Conservation (phyloP, 2,329 filamentous ascomycete genomes). For the Neonectria hederae region DNA sequence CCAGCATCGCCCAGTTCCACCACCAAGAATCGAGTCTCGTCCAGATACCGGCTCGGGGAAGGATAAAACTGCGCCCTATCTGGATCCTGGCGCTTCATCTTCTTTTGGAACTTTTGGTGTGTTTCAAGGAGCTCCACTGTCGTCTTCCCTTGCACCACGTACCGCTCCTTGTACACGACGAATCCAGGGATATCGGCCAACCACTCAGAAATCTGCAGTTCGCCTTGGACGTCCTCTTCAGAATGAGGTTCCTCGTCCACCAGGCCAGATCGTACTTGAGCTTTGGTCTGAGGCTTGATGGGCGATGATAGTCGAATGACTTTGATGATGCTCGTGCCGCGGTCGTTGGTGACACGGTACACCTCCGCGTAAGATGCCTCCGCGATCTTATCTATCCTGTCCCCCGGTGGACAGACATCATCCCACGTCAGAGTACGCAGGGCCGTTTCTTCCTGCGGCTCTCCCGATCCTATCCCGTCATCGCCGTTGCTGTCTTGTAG, state of each 20-base stretch:
- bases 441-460: conserved; percentile 30
- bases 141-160: conserved; percentile 66
- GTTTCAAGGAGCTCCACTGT: conserved; percentile 65
- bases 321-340: conserved; percentile 72
- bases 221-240: conserved; percentile 64
- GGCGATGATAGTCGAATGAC: conserved; percentile 68
- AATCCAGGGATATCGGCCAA: conserved; percentile 72
- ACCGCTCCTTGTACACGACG: conserved; percentile 72
- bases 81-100: conserved; percentile 63
- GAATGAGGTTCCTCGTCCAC: conserved; percentile 68
- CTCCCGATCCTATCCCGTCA: conserved; percentile 19
- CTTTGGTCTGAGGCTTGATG: conserved; percentile 66
- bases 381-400: conserved; percentile 69
- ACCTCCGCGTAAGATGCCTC: conserved; percentile 75
- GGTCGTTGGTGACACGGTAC: conserved; percentile 67
- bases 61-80: conserved; percentile 69
- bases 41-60: conserved; percentile 67
- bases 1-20: conserved; percentile 73
- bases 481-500: conserved; percentile 1
- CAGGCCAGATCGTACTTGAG: conserved; percentile 62
- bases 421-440: conserved; percentile 63
- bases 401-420: conserved; percentile 64
- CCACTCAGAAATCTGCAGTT: conserved; percentile 71
- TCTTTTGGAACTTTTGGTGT: conserved; percentile 66
- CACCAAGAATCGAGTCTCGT: conserved; percentile 67